These are phyloP conservation scores for Lasiodiplodia gonubiensis DNA, from an alignment of 2,329 filamentous ascomycete genomes.

Conservation along the genomic window DNA sequence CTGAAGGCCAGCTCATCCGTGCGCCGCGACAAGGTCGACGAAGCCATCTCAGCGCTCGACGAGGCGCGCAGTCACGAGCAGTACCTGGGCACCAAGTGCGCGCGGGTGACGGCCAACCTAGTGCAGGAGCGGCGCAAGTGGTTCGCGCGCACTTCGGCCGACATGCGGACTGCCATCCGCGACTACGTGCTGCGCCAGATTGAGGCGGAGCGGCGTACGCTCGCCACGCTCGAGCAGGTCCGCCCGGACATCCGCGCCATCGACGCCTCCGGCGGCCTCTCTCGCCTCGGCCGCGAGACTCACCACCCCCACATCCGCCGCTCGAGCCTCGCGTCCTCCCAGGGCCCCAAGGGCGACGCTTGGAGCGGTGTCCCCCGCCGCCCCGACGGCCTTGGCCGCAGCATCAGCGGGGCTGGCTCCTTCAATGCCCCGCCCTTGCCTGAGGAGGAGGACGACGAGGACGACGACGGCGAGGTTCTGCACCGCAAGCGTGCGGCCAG, in stretches of 20 bases:
- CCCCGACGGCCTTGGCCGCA: conserved; percentile 75
- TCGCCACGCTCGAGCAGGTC: conserved; percentile 91
- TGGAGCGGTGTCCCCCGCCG: conserved; percentile 94
- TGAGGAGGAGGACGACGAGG: conserved; percentile 62
- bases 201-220: conserved; percentile 88
- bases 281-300: conserved; percentile 83
- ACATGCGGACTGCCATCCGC: conserved; percentile 80
- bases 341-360: conserved; percentile 96
- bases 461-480: conserved; percentile 48
- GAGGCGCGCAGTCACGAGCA: conserved; percentile 84
- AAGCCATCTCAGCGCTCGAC: conserved; percentile 89
- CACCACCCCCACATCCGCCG: conserved; percentile 76
- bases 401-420: conserved; percentile 68
- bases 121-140: conserved; percentile 87
- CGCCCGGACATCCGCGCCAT: conserved; percentile 92
- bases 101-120: conserved; percentile 86
- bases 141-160: conserved; percentile 85
- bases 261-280: conserved; percentile 87
- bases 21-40: conserved; percentile 93
- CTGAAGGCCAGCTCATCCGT: conserved; percentile 87
- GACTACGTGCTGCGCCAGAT: conserved; percentile 96
- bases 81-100: conserved; percentile 82
- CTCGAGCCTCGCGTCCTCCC: conserved; percentile 79
- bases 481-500: conserved; percentile 56
- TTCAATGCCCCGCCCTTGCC: conserved; percentile 62